These are phyloP conservation scores for Cadophora malorum DNA, from an alignment of 2,329 filamentous ascomycete genomes.

Conservation along the genomic window DNA sequence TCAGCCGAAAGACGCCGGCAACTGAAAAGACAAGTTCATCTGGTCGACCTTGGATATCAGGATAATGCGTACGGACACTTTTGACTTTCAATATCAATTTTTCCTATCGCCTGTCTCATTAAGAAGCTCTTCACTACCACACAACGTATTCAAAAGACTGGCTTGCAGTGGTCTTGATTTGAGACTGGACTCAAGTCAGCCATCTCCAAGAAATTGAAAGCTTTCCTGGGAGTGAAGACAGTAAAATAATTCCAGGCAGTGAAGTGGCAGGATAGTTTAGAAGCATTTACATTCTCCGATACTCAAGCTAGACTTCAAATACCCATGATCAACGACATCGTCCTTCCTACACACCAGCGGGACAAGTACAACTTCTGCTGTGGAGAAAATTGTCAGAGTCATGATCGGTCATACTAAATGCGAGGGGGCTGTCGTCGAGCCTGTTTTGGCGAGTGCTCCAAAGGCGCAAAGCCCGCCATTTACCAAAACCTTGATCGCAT, in stretches of 20 bases:
- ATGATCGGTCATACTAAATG: constrained; percentile 23
- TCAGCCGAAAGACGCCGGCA: no score
- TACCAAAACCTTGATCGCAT: neutral
- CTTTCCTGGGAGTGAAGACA: neutral
- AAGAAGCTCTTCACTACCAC: no score
- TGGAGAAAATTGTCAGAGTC: neutral
- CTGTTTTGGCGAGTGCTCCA: constrained; percentile 10
- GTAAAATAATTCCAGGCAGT: constrained; percentile 20
- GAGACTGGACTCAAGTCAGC: constrained; percentile 6
- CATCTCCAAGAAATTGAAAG: constrained; percentile 18
- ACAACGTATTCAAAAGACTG: no score
- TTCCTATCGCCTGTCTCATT: no score
- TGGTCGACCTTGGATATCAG: no score
- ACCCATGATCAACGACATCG: constrained; percentile 20
- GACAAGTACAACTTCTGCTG: constrained; percentile 15
- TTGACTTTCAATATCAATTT: no score
- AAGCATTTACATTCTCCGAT: constrained; percentile 18
- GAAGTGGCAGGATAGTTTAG: constrained; percentile 10
- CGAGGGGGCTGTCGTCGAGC: constrained; percentile 18
- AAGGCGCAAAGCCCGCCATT: neutral
- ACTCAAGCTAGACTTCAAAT: constrained; percentile 11
- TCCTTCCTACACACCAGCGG: constrained; percentile 20
- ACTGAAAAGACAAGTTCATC: no score
- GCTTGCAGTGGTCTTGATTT: no score
- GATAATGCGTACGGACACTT: no score